Base-by-base conservation (phyloP, 2,329 filamentous ascomycete species). In the Xylariales sp. region DNA sequence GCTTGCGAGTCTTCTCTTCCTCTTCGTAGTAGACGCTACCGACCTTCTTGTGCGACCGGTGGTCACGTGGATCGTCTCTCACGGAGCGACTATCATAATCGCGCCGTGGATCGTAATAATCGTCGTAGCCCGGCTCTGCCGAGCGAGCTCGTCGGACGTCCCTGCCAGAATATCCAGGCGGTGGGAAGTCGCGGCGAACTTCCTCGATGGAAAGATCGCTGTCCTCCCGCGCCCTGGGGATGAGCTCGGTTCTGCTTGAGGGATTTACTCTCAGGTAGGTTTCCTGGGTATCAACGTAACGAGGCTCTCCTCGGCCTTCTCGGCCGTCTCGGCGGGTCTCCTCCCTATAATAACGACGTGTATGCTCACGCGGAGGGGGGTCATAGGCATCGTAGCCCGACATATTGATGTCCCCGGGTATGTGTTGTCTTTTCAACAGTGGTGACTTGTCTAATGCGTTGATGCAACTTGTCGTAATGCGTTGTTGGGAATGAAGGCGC, bases 121-220 rank as follows among this genome's bases (percentile, higher is more conserved):
- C 76, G 58, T 82, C 76, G 54, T 78, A 71, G 46, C 69, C 66
- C 33, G 74, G 71, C 42, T 82, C 82, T 42, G 75, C 76, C 5
- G 84, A 86, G 53, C 81, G 76, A 51, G 82, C 71, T 44, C 83
- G 77, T 51, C 78, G 75, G 27, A 74, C 56, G 46, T 77, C 76
- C 42, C 63, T 49, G 7, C 35, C 24, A n/a, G 55, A 61, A 46
- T 71, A 68, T 27, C 74, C 80, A 5, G 82, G 84, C 5, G 88
- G 86, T 22, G 87, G 87, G 55, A 94, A 95, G 52, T 94, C 86
- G 51, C 88, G 82, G 49, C 80, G 80, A 46, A 94, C 80, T 65
- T 94, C 87, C 65, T 95, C 90, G 57, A 94, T 65, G 3, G 82
- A 82, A 19, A 84, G 68, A 33, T 83, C 82, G 61, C 84, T 89